A percentile compares a stretch with the other conserved stretches of the same genome.
Evolutionary conservation across 2,329 filamentous ascomycete genomes (phyloP).

Genomic region (Hypoxylon sp.): DNA sequence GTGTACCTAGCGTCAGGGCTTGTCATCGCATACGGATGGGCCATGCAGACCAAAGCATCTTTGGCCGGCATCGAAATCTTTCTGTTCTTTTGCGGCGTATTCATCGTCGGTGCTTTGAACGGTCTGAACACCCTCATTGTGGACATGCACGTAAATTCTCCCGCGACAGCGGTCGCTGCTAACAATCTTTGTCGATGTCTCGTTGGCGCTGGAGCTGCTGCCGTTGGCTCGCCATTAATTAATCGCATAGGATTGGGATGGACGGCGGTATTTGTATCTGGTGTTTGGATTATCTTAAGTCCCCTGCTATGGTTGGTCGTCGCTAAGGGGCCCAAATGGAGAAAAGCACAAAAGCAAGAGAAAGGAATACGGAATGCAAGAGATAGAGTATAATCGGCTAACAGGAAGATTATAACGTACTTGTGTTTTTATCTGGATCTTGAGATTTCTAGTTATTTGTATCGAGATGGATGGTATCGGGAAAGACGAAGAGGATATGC

Average conservation of each 20-base stretch:
- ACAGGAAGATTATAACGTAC: neutral
- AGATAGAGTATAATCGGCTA: neutral
- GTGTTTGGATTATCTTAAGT: constrained; percentile 37
- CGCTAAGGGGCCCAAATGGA: constrained; percentile 38
- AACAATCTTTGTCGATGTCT: constrained; percentile 37
- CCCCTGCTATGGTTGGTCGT: constrained; percentile 42
- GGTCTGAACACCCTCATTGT: constrained; percentile 27
- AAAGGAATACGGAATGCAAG: neutral
- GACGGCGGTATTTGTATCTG: constrained; percentile 38
- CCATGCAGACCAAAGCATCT: constrained; percentile 35
- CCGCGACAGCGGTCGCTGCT: constrained; percentile 30
- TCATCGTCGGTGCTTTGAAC: constrained; percentile 27
- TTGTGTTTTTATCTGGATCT: no score
- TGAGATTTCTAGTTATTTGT: neutral
- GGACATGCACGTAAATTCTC: constrained; percentile 26
- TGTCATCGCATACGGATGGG: constrained; percentile 40
- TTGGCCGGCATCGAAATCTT: constrained; percentile 33
- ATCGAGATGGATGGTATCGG: no score
- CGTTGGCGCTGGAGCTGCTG: constrained; percentile 40
- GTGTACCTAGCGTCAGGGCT: constrained; percentile 27
- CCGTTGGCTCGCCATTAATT: constrained; percentile 39
- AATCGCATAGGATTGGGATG: constrained; percentile 39
- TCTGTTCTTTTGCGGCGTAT: constrained; percentile 39
- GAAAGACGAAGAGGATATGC: no score
- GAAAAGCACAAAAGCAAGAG: constrained; percentile 19